These are phyloP conservation scores for Aspergillaceae sp. DNA, from an alignment of 2,329 filamentous ascomycete genomes.

Conservation along the genomic window DNA sequence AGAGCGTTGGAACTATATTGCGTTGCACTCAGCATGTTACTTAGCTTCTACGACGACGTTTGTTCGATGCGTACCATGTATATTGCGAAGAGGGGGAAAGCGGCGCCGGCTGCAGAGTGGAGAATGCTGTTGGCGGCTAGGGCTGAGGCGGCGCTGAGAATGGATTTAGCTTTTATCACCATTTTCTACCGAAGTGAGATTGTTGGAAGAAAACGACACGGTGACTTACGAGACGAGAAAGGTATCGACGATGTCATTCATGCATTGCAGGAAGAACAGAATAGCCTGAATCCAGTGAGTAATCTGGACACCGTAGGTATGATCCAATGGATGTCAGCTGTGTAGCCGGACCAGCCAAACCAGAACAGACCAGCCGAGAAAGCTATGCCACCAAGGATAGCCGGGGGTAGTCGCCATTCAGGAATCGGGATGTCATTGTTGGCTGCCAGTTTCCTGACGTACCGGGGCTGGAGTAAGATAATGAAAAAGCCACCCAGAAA, in stretches of 20 bases:
- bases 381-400: constrained; percentile 43
- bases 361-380: constrained; percentile 61
- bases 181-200: background rate
- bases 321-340: constrained; percentile 31
- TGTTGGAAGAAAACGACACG: too few relatives aligned
- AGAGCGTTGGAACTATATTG: constrained; percentile 2
- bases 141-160: constrained; percentile 37
- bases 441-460: constrained; percentile 58
- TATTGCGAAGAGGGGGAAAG: constrained; percentile 28
- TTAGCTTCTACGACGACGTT: background rate
- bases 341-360: constrained; percentile 65
- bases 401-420: constrained; percentile 48
- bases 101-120: constrained; percentile 29
- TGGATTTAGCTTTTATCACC: background rate
- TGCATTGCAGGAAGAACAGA: constrained; percentile 47
- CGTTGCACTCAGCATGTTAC: constrained; percentile 33
- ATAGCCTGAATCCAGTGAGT: constrained; percentile 48
- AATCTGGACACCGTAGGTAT: constrained; percentile 37
- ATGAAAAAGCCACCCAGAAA: constrained; percentile 59
- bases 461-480: constrained; percentile 55
- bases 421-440: constrained; percentile 53
- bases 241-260: constrained; percentile 53
- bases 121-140: constrained; percentile 43
- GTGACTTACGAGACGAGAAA: constrained; percentile 44
- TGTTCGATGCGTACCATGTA: constrained; percentile 19